Evolutionary conservation across 2,329 filamentous ascomycete genomes (phyloP).

Genomic region (Ramichloridium luteum): DNA sequence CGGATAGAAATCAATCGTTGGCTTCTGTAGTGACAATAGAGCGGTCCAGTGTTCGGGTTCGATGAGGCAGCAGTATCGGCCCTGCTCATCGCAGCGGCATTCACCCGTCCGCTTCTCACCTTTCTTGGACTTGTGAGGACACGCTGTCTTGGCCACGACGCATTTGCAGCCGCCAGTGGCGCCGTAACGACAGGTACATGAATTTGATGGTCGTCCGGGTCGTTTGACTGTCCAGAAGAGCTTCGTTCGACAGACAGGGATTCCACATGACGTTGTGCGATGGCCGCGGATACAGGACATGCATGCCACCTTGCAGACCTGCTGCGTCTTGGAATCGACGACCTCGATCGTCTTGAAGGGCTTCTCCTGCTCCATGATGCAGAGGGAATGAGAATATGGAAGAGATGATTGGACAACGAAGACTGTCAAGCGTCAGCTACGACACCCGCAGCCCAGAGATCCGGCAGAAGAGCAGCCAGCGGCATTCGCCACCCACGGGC

Average conservation of each 20-base stretch:
- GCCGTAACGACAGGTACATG: constrained; percentile 24
- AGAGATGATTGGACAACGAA: too few species aligned
- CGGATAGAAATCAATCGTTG: constrained; percentile 19
- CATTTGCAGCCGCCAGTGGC: constrained; percentile 23
- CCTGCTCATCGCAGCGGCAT: constrained; percentile 25
- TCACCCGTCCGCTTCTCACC: constrained; percentile 24
- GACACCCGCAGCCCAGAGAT: too few species aligned
- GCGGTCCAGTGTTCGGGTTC: constrained; percentile 22
- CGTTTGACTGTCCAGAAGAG: constrained; percentile 27
- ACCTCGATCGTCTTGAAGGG: constrained; percentile 27
- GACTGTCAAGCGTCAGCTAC: too few species aligned
- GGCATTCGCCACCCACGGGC: too few species aligned
- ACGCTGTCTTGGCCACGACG: constrained; percentile 21
- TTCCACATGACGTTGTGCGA: constrained; percentile 25
- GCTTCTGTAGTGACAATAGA: constrained; percentile 19
- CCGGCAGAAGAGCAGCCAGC: too few species aligned
- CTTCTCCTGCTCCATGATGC: constrained; percentile 19
- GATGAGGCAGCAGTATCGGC: constrained; percentile 23
- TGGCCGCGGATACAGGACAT: constrained; percentile 27
- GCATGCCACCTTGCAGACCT: constrained; percentile 25
- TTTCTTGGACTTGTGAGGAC: constrained; percentile 25
- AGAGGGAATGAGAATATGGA: constrained; percentile 1
- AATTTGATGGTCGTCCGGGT: constrained; percentile 23
- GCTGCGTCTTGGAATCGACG: constrained; percentile 20
- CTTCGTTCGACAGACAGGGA: constrained; percentile 24